Base-by-base conservation (phyloP, 2,329 filamentous ascomycete genomes). In the Fusarium solani-melongenae region DNA sequence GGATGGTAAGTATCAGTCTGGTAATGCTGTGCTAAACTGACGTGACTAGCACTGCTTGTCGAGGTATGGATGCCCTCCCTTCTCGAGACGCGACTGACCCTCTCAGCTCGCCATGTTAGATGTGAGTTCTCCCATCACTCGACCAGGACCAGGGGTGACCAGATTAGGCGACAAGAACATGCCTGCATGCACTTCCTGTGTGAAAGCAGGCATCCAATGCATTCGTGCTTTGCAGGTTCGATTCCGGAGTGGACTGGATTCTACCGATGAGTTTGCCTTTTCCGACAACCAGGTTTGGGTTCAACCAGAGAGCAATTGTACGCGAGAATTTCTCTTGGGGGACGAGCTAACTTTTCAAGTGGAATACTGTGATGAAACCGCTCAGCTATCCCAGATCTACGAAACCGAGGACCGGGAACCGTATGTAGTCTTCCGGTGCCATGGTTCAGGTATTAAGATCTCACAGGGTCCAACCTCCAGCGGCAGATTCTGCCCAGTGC, bases 161-260 rank as follows among this genome's bases (percentile, higher is more conserved):
- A 20, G 4, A 8, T 33, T 44, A 73, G 71, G 71, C 29, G 71
- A 73, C 24, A 73, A 62, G 27, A 62, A 71, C 29, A 29, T 55
- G 29, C 71, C 71, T 17, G 71, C 71, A 9, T 73, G 71, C 17
- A 15, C 59, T 39, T 62, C 68, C 5, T 73, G 71, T 38, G 29
- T 64, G 5, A 73, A 67, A 38, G 71, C 68, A 14, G 69, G 69
- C 1, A 71, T 73, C 29, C 68, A 69, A 22, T 73, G 71, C 53
- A 53, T 73, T 27, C 66, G 71, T 4, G 64, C 68, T 5, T 62
- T 73, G 9, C 69, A 73, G 15, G 71, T 73, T 24, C 71, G 68
- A 1, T 73, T 73, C n/a, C 71, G 71, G 15, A 71, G 68, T 27
- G 68, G 71, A 4, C 53, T 73, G 1, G 71, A 73, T n/a, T 33